These are phyloP conservation scores for Datura wrightii DNA, from an alignment of 257 asterid genomes.

Conservation along the genomic window DNA sequence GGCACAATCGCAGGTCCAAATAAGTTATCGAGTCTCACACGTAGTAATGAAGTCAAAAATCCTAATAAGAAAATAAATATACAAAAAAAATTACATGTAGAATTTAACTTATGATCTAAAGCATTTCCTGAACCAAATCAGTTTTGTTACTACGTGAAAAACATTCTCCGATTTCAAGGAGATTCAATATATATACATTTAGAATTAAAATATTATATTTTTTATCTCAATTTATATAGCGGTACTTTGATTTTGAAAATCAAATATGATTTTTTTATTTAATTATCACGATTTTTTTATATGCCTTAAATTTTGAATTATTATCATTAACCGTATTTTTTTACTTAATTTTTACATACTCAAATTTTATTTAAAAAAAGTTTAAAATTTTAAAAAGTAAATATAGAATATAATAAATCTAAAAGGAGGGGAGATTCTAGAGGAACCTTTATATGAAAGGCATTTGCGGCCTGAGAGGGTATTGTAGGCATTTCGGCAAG, in stretches of 20 bases:
- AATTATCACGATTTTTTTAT: not conserved
- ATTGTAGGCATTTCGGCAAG: conserved; percentile 42
- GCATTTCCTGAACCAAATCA: not conserved
- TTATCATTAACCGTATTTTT: not conserved
- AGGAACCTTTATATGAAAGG: no score
- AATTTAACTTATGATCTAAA: not conserved
- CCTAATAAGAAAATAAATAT: conserved; percentile 29
- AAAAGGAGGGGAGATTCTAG: not conserved
- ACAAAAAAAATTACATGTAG: not conserved
- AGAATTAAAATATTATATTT: not conserved
- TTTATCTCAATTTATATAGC: not conserved
- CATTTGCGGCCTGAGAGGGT: conserved; percentile 32
- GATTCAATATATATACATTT: not conserved
- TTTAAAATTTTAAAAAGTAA: not conserved
- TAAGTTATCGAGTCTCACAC: conserved; percentile 33
- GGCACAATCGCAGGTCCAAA: not conserved
- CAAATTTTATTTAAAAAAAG: not conserved
- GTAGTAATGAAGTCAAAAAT: conserved; percentile 7
- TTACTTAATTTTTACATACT: not conserved
- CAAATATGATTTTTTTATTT: not conserved
- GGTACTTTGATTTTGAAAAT: not conserved
- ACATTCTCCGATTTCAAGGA: not conserved
- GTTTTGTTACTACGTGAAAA: not conserved
- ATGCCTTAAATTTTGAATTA: not conserved
- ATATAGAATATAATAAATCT: not conserved